A percentile compares a stretch with the other conserved stretches of the same genome.
Evolutionary conservation across 2,329 filamentous ascomycete species (phyloP).

Genomic region (Bertia moriformis): DNA sequence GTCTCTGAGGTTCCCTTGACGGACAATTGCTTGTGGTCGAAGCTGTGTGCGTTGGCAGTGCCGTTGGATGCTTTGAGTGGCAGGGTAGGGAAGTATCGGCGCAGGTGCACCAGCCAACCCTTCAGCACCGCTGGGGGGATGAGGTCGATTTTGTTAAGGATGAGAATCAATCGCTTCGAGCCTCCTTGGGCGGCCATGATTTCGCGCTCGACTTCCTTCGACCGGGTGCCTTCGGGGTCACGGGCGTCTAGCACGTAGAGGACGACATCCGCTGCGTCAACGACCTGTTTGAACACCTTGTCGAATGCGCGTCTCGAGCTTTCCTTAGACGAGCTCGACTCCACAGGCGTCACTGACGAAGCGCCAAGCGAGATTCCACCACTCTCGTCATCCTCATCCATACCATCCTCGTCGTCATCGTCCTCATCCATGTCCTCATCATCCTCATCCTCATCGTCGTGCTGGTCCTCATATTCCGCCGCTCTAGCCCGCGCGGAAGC

Average conservation of each 20-base stretch:
- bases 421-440: neutral
- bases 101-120: conserved; percentile 70
- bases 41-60: conserved; percentile 73
- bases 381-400: conserved; percentile 28
- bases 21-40: conserved; percentile 81
- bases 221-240: conserved; percentile 80
- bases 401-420: conserved; percentile 19
- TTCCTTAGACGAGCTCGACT: conserved; percentile 36
- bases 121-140: conserved; percentile 70
- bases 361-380: neutral
- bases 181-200: conserved; percentile 77
- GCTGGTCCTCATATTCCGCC: conserved; percentile 36
- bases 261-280: conserved; percentile 77
- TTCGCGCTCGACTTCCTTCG: conserved; percentile 76
- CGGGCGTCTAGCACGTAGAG: conserved; percentile 87
- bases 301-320: conserved; percentile 77
- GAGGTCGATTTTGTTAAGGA: conserved; percentile 92
- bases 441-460: neutral
- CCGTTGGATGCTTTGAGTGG: conserved; percentile 73
- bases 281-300: conserved; percentile 88
- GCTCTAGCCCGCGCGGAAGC: conserved; percentile 71
- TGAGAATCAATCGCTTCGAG: conserved; percentile 75
- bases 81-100: conserved; percentile 79
- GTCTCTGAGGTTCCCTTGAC: conserved; percentile 73
- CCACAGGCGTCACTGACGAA: conserved; percentile 26